These are phyloP conservation scores for Paramecium pentaurelia DNA, from an alignment of 73 alveolate genomes.

Conservation along the genomic window DNA sequence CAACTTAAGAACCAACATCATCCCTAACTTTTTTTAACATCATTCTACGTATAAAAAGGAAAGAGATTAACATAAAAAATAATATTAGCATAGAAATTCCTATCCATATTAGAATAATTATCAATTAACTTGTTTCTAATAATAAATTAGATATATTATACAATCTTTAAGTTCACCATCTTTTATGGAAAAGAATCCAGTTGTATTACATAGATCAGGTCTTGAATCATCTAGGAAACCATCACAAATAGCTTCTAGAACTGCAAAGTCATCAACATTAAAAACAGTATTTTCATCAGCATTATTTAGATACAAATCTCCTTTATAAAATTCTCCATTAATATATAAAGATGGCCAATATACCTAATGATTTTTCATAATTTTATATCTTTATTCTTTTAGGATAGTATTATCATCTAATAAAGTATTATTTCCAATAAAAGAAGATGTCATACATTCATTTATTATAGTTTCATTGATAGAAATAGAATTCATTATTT, in stretches of 20 bases:
- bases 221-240: not conserved
- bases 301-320: conserved; percentile 33
- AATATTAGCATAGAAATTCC: not conserved
- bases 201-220: conserved; percentile 15
- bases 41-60: not conserved
- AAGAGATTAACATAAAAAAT: not conserved
- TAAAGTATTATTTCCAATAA: not conserved
- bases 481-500: not conserved
- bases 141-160: not conserved
- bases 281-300: not conserved
- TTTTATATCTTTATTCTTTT: not conserved
- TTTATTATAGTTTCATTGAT: conserved; percentile 6
- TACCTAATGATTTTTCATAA: not conserved
- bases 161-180: not conserved
- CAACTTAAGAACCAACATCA: not conserved
- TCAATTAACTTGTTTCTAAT: not conserved
- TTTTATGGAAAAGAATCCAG: not conserved
- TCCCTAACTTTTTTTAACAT: not conserved
- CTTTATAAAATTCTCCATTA: conserved; percentile 48
- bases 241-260: conserved; percentile 60
- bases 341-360: conserved; percentile 52
- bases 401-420: conserved; percentile 47
- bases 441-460: conserved; percentile 30
- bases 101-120: not conserved
- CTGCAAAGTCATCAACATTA: conserved; percentile 42